These are phyloP conservation scores for Eutrema salsugineum DNA, from an alignment of 441 rosid species.

Conservation along the genomic window DNA sequence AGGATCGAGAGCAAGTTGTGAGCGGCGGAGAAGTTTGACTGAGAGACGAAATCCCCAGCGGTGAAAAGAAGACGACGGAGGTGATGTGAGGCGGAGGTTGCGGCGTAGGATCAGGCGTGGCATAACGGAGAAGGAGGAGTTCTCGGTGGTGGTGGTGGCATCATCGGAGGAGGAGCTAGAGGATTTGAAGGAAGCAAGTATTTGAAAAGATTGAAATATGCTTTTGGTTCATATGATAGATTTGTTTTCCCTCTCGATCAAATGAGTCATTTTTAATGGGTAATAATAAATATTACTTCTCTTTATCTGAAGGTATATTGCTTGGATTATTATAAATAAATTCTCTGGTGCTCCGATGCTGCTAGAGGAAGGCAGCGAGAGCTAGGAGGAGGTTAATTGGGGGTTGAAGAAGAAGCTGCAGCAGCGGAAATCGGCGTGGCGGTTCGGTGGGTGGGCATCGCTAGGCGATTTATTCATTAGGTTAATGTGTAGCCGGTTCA, in stretches of 20 bases:
- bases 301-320: slow-evolving; percentile 33
- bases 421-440: no score
- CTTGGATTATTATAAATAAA: no score
- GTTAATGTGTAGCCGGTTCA: no score
- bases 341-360: no score
- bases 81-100: no score
- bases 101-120: slow-evolving; percentile 21
- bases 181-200: no score
- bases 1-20: slow-evolving; percentile 57
- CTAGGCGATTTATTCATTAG: no score
- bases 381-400: no score
- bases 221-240: slow-evolving; percentile 26
- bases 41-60: slow-evolving; percentile 68
- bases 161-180: slow-evolving; percentile 37
- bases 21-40: slow-evolving; percentile 68
- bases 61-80: slow-evolving; percentile 68
- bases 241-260: slow-evolving; percentile 30
- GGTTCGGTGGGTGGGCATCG: no score
- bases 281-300: slow-evolving; percentile 23
- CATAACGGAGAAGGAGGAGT: slow-evolving; percentile 22
- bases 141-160: slow-evolving; percentile 21
- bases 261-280: slow-evolving; percentile 35
- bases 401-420: no score
- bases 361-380: no score
- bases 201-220: slow-evolving; percentile 32